Conservation (phyloP, 306 rosid genomes). For the Alnus rubra region DNA sequence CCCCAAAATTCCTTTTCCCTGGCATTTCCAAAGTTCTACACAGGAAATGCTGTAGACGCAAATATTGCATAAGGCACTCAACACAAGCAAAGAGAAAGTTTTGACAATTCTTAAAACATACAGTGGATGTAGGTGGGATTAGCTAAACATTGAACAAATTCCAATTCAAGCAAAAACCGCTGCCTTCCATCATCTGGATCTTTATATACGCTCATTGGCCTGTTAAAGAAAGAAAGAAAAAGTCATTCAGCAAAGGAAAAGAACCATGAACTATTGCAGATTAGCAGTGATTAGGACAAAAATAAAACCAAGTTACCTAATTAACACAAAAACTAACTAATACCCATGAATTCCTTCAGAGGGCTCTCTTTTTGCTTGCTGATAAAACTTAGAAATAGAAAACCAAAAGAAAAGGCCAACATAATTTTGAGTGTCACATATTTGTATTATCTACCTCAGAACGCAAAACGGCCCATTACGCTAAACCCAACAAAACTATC, state of each 20-base stretch:
- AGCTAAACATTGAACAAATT: constrained; percentile 90
- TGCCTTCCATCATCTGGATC: constrained; percentile 96
- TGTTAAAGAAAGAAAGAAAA: constrained; percentile 24
- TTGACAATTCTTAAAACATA: constrained; percentile 27
- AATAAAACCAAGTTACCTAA: background rate
- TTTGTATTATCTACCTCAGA: background rate
- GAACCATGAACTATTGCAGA: constrained; percentile 14
- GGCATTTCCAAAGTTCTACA: background rate
- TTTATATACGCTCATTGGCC: constrained; percentile 70
- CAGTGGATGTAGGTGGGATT: constrained; percentile 96
- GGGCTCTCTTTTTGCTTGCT: background rate
- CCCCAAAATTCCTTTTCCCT: background rate
- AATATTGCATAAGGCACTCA: constrained; percentile 12
- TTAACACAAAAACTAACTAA: background rate
- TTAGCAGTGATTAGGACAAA: background rate
- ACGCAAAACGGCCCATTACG: background rate
- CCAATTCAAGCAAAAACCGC: constrained; percentile 89
- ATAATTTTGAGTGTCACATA: background rate
- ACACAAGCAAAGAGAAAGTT: constrained; percentile 17
- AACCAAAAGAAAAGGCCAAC: background rate
- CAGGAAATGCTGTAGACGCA: constrained; percentile 6
- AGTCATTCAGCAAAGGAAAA: constrained; percentile 15
- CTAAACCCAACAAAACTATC: background rate
- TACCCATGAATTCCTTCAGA: background rate
- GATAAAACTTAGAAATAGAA: background rate